These are phyloP conservation scores for Discostella pseudostelligera DNA, from an alignment of 108 stramenopile species.

Conservation along the genomic window DNA sequence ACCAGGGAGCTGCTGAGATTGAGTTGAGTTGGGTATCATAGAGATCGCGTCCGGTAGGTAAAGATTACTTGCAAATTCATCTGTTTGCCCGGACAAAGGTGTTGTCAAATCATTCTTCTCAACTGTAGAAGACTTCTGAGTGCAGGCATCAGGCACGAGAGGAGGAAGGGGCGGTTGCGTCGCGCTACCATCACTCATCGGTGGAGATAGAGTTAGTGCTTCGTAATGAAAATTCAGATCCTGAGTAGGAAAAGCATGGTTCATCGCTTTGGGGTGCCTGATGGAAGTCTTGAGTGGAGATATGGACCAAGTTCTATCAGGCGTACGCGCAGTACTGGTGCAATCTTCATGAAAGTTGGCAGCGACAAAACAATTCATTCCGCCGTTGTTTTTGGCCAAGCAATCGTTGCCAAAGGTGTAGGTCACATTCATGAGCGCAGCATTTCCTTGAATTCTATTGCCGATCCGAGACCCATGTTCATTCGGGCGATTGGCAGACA, in stretches of 20 bases:
- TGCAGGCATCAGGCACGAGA: not conserved
- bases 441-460: not conserved
- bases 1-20: too few relatives aligned
- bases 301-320: not conserved
- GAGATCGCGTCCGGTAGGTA: too few relatives aligned
- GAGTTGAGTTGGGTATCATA: too few relatives aligned
- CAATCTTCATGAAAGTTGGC: not conserved
- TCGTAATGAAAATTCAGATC: constrained; percentile 6
- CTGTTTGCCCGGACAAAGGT: not conserved
- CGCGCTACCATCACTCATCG: not conserved
- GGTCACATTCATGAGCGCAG: not conserved
- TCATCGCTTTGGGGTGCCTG: not conserved
- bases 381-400: not conserved
- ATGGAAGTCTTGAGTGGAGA: constrained; percentile 11
- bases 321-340: constrained; percentile 1
- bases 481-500: not conserved
- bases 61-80: not conserved
- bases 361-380: not conserved
- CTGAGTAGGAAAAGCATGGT: not conserved
- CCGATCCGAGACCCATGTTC: not conserved
- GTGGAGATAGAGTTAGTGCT: not conserved
- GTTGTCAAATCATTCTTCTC: not conserved
- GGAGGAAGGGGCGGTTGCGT: constrained; percentile 1
- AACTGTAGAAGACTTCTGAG: not conserved
- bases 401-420: not conserved